Evolutionary conservation across 176 grass and related monocot species (phyloP).

Genomic region (Musa itinerans): DNA sequence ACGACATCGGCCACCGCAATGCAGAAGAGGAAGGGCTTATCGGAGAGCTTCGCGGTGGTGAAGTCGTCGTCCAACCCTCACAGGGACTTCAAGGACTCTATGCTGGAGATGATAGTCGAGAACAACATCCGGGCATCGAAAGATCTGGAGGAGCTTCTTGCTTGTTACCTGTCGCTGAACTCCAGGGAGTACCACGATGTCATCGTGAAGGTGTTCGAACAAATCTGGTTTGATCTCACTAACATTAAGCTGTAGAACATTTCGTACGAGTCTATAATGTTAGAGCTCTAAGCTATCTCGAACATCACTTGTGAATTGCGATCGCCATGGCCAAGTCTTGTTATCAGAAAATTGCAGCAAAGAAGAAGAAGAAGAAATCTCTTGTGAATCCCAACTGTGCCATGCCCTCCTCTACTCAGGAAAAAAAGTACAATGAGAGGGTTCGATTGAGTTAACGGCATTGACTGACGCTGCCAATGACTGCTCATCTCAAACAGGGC

Average conservation of each 20-base stretch:
- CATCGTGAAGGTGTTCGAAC: conserved; percentile 81
- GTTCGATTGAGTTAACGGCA: too few species aligned
- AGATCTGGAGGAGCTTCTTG: conserved; percentile 92
- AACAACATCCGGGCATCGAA: conserved; percentile 53
- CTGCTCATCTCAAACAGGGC: too few species aligned
- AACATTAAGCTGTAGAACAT: conserved; percentile 36
- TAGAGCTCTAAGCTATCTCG: too few species aligned
- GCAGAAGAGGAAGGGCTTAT: conserved; percentile 14
- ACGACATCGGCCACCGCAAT: not conserved
- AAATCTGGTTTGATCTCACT: conserved; percentile 55
- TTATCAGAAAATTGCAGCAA: too few species aligned
- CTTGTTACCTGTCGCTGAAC: conserved; percentile 86
- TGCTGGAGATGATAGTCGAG: conserved; percentile 89
- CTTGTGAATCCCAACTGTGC: too few species aligned
- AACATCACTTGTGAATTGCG: too few species aligned
- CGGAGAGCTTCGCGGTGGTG: conserved; percentile 68
- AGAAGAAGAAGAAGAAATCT: too few species aligned
- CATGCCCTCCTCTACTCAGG: too few species aligned
- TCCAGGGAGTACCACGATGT: conserved; percentile 75
- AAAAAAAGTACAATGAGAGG: too few species aligned
- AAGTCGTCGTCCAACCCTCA: conserved; percentile 63
- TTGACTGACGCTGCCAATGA: too few species aligned
- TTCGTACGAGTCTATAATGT: too few species aligned
- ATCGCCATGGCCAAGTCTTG: too few species aligned
- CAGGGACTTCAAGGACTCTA: conserved; percentile 77